phyloP scores from a whole-genome alignment of 2,329 filamentous ascomycete species.

The Macrophomina tecta region DNA sequence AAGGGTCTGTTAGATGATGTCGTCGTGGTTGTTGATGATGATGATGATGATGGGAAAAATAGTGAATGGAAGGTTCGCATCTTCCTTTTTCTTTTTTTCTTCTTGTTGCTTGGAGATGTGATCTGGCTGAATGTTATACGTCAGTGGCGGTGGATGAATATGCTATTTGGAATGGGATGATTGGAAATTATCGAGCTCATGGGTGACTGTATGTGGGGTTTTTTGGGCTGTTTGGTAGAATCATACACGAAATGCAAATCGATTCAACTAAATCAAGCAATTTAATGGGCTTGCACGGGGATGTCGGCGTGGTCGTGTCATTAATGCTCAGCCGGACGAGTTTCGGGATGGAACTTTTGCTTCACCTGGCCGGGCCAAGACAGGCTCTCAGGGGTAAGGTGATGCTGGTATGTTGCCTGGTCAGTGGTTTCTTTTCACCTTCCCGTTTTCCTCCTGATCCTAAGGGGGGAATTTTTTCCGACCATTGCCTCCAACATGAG shows the following conservation, averaged over 20 bases:
- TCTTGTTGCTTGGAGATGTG: neutral
- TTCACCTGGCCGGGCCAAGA: too few relatives aligned
- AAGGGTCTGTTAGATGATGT: slow-evolving; percentile 6
- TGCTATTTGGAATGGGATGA: neutral
- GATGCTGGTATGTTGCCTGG: too few relatives aligned
- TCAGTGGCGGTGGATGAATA: neutral
- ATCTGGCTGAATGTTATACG: neutral
- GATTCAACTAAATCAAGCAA: neutral
- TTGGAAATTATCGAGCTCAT: slow-evolving; percentile 7
- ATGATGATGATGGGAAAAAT: neutral
- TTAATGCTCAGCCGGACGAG: too few relatives aligned
- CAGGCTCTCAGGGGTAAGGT: too few relatives aligned
- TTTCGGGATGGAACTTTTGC: too few relatives aligned
- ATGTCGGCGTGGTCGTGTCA: too few relatives aligned
- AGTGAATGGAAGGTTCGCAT: neutral
- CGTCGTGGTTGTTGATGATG: too few relatives aligned
- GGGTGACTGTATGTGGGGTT: neutral
- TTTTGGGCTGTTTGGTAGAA: slow-evolving; percentile 20
- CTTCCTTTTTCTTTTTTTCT: neutral
- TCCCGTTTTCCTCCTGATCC: too few relatives aligned
- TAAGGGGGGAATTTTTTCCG: too few relatives aligned
- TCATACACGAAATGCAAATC: slow-evolving; percentile 16
- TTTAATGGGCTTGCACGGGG: too few relatives aligned
- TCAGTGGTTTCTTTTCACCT: too few relatives aligned
- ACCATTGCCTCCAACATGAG: too few relatives aligned